A percentile compares a stretch with the other conserved stretches of the same genome.
Conservation (phyloP, 768 basidiomycete species). For the Mycena galopus region DNA sequence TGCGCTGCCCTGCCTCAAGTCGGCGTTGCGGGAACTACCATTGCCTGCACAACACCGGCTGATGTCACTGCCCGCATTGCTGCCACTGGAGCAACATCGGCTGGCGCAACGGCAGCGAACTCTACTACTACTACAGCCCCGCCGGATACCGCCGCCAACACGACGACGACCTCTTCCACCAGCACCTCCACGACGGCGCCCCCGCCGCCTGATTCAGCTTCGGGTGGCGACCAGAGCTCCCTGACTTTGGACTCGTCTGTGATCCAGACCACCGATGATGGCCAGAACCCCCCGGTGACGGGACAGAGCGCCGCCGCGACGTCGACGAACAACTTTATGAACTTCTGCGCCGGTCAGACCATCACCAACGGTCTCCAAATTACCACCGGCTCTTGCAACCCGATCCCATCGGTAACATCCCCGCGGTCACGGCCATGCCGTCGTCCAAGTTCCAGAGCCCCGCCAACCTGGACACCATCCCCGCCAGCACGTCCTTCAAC, state of each 20-base stretch:
- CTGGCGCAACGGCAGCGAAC: conserved; percentile 26
- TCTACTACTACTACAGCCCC: conserved; percentile 20
- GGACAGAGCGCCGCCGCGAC: conserved; percentile 56
- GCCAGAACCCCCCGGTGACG: conserved; percentile 54
- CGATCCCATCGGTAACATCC: conserved; percentile 64
- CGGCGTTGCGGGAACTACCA: conserved; percentile 61
- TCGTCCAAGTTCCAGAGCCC: conserved; percentile 59
- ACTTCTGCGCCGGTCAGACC: conserved; percentile 59
- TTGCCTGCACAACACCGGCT: conserved; percentile 64
- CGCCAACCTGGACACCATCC: conserved; percentile 54
- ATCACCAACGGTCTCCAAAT: conserved; percentile 66
- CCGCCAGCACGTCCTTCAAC: conserved; percentile 58
- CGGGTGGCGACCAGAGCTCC: not conserved
- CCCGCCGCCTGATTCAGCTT: not conserved
- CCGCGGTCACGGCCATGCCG: conserved; percentile 59
- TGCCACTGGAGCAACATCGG: conserved; percentile 40
- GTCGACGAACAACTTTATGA: conserved; percentile 76
- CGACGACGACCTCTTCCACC: not conserved
- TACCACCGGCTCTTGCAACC: conserved; percentile 65
- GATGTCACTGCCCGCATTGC: conserved; percentile 63
- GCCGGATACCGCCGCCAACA: not conserved
- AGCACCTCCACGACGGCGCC: not conserved
- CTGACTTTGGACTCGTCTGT: conserved; percentile 58
- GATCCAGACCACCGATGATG: conserved; percentile 58
- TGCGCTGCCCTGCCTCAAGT: conserved; percentile 68